Evolutionary conservation across 2,329 filamentous ascomycete genomes (phyloP).

Genomic region (Metarhizium robertsii): DNA sequence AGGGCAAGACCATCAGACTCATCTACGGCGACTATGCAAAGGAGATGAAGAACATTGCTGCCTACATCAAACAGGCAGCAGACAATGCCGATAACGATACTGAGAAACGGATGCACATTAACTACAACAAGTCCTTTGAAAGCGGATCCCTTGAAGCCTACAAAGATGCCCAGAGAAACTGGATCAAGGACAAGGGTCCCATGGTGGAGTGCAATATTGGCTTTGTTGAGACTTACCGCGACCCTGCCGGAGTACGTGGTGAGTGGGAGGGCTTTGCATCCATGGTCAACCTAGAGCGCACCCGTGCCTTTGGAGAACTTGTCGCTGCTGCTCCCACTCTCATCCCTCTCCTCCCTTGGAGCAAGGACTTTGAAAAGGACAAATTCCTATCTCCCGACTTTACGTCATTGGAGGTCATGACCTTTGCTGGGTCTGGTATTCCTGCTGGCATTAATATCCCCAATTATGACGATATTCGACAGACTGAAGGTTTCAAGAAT

Average conservation of each 20-base stretch:
- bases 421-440: slow-evolving; percentile 59
- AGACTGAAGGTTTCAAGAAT: slow-evolving; percentile 84
- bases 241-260: slow-evolving; percentile 69
- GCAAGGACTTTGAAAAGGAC: slow-evolving; percentile 85
- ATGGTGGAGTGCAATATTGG: slow-evolving; percentile 73
- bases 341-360: slow-evolving; percentile 87
- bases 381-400: slow-evolving; percentile 94
- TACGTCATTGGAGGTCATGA: slow-evolving; percentile 84
- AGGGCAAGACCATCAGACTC: slow-evolving; percentile 60
- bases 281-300: slow-evolving; percentile 84
- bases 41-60: slow-evolving; percentile 61
- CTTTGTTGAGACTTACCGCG: slow-evolving; percentile 79
- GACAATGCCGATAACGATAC: slow-evolving; percentile 64
- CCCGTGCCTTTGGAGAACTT: slow-evolving; percentile 74
- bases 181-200: slow-evolving; percentile 77
- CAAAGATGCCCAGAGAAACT: slow-evolving; percentile 71
- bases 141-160: slow-evolving; percentile 67
- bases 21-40: slow-evolving; percentile 66
- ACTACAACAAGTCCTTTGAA: slow-evolving; percentile 67
- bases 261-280: slow-evolving; percentile 84
- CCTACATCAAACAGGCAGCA: slow-evolving; percentile 58
- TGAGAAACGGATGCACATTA: slow-evolving; percentile 62
- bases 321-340: slow-evolving; percentile 72
- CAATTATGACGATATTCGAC: slow-evolving; percentile 69
- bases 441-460: slow-evolving; percentile 61